Evolutionary conservation across 768 basidiomycete genomes (phyloP).

Genomic region (Chalciporus pseudorubinellus): DNA sequence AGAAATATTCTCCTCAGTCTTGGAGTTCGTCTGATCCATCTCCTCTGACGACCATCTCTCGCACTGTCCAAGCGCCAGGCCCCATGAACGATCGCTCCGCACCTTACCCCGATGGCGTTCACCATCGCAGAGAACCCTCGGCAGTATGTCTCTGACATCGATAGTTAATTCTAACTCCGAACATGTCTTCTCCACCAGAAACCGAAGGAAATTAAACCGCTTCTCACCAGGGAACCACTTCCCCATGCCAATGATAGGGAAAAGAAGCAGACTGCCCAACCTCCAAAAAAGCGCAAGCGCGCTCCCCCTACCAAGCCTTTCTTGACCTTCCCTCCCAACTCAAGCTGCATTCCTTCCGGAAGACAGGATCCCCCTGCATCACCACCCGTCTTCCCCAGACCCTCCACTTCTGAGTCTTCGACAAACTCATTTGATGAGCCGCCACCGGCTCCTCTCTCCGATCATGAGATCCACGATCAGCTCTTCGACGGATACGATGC

Average conservation of each 20-base stretch:
- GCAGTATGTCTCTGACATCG: constrained; percentile 19
- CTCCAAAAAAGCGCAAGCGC: constrained; percentile 26
- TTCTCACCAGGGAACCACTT: constrained; percentile 24
- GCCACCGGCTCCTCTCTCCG: constrained; percentile 1
- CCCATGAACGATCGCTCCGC: constrained; percentile 14
- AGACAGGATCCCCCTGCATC: constrained; percentile 14
- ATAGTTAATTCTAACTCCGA: constrained; percentile 8
- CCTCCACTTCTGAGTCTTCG: constrained; percentile 11
- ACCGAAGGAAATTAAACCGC: constrained; percentile 17
- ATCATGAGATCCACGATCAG: constrained; percentile 9
- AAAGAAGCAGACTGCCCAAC: constrained; percentile 15
- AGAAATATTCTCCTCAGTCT: constrained; percentile 12
- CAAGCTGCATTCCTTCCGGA: constrained; percentile 23
- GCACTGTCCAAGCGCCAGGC: neutral
- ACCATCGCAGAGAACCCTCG: constrained; percentile 20
- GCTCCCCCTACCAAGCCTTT: constrained; percentile 16
- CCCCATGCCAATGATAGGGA: constrained; percentile 18
- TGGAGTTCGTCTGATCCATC: constrained; percentile 1
- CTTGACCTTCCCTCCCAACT: constrained; percentile 19
- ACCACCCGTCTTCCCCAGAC: constrained; percentile 4
- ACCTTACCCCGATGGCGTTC: constrained; percentile 3
- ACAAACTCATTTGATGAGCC: constrained; percentile 12
- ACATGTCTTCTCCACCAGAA: constrained; percentile 19
- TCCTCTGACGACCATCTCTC: constrained; percentile 13
- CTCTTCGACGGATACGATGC: constrained; percentile 10